These are phyloP conservation scores for Gentiana macrophylla DNA, from an alignment of 257 asterid genomes.

Conservation along the genomic window DNA sequence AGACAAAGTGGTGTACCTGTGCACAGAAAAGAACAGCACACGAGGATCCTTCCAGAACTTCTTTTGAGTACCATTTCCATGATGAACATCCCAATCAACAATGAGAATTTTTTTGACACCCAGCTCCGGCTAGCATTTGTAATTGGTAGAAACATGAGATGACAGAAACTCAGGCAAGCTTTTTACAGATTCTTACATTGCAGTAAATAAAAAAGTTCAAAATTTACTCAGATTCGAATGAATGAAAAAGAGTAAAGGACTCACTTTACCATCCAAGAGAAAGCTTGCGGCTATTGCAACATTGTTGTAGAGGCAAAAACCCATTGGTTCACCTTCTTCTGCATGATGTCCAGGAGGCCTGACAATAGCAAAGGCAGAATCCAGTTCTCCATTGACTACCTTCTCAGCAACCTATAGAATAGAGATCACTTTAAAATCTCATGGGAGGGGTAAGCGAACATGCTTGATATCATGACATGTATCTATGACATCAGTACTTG, in stretches of 20 bases:
- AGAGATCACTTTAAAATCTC: not conserved
- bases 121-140: slow-evolving; percentile 48
- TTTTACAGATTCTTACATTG: not conserved
- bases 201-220: slow-evolving; percentile 7
- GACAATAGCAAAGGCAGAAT: slow-evolving; percentile 83
- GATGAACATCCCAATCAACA: slow-evolving; percentile 99
- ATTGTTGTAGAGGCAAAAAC: slow-evolving; percentile 86
- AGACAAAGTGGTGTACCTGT: slow-evolving; percentile 39
- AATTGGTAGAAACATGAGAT: slow-evolving; percentile 5
- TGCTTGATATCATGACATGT: not conserved
- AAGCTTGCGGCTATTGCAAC: slow-evolving; percentile 78
- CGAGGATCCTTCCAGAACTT: slow-evolving; percentile 82
- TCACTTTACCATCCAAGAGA: slow-evolving; percentile 72
- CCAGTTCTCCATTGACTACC: slow-evolving; percentile 78
- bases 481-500: not conserved
- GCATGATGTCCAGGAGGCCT: slow-evolving; percentile 99
- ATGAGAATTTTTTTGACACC: slow-evolving; percentile 72
- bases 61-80: slow-evolving; percentile 96
- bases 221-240: slow-evolving; percentile 4
- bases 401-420: slow-evolving; percentile 59
- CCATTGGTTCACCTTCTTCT: slow-evolving; percentile 78
- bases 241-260: slow-evolving; percentile 23
- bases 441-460: not conserved
- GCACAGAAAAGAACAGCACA: slow-evolving; percentile 95
- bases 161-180: not conserved